Evolutionary conservation across 176 grass and related monocot genomes (phyloP).

Genomic region (Dendrocalamus sinicus): DNA sequence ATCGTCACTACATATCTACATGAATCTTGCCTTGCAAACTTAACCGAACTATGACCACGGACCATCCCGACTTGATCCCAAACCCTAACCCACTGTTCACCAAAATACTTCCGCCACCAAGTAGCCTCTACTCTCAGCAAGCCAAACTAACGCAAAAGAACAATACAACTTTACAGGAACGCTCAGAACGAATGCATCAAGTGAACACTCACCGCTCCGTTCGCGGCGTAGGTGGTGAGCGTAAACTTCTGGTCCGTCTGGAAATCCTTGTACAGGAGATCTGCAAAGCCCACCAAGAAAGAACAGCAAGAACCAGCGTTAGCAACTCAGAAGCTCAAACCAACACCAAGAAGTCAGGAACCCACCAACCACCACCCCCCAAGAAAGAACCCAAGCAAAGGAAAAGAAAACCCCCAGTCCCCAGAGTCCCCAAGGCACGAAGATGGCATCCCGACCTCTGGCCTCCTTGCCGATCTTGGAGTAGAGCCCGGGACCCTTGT

Average conservation of each 20-base stretch:
- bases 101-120: background rate
- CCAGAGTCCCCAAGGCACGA: background rate
- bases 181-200: background rate
- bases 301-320: background rate
- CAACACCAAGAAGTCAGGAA: background rate
- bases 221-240: constrained; percentile 58
- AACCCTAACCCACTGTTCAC: background rate
- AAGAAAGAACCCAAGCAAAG: background rate
- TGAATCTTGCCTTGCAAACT: background rate
- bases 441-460: constrained; percentile 37
- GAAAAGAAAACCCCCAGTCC: no score
- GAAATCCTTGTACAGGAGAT: constrained; percentile 77
- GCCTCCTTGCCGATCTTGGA: constrained; percentile 68
- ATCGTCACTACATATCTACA: background rate
- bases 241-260: constrained; percentile 68
- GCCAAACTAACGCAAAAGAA: background rate
- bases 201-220: constrained; percentile 56
- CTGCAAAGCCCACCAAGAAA: constrained; percentile 24
- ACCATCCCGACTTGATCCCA: background rate
- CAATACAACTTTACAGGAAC: background rate
- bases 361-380: no score
- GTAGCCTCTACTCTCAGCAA: background rate
- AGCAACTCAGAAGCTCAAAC: constrained; percentile 25
- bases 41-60: background rate
- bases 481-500: constrained; percentile 61